A percentile compares a stretch with the other conserved stretches of the same genome.
Evolutionary conservation across 805 yeast genomes (phyloP).

Genomic region (Candida taoyuanica): DNA sequence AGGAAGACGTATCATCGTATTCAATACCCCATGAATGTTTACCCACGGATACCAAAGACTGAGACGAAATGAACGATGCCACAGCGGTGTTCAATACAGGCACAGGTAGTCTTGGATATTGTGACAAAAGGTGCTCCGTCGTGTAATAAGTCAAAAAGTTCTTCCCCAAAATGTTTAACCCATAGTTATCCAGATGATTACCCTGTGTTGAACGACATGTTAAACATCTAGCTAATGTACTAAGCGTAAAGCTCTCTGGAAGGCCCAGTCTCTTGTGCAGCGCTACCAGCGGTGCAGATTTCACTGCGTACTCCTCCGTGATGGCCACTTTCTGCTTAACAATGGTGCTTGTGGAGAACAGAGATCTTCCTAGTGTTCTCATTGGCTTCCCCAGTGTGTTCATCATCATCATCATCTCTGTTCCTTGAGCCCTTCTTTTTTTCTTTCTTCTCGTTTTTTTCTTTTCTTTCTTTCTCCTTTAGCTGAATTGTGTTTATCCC

Average conservation of each 20-base stretch:
- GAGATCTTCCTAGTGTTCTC: slow-evolving; percentile 7
- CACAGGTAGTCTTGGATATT: slow-evolving; percentile 88
- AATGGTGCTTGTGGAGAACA: slow-evolving; percentile 7
- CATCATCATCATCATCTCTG: no score
- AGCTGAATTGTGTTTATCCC: no score
- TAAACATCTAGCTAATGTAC: slow-evolving; percentile 77
- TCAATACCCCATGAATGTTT: slow-evolving; percentile 81
- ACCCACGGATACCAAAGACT: slow-evolving; percentile 62
- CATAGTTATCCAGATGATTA: slow-evolving; percentile 63
- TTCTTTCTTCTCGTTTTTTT: no score
- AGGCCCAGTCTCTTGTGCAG: slow-evolving; percentile 73
- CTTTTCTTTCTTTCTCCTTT: no score
- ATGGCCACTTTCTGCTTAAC: slow-evolving; percentile 25
- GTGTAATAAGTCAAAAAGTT: slow-evolving; percentile 70
- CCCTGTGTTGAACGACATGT: slow-evolving; percentile 48
- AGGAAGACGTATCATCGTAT: slow-evolving; percentile 56
- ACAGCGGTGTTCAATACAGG: slow-evolving; percentile 71
- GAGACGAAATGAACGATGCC: slow-evolving; percentile 67
- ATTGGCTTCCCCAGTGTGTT: slow-evolving; percentile 5
- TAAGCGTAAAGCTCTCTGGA: slow-evolving; percentile 49
- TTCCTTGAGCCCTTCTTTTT: no score
- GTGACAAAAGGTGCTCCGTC: slow-evolving; percentile 64
- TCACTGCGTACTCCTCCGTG: slow-evolving; percentile 46
- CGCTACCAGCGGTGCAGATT: slow-evolving; percentile 71
- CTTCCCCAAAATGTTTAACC: slow-evolving; percentile 79